These are phyloP conservation scores for Prunus kanzakura DNA, from an alignment of 306 rosid genomes.

Conservation along the genomic window DNA sequence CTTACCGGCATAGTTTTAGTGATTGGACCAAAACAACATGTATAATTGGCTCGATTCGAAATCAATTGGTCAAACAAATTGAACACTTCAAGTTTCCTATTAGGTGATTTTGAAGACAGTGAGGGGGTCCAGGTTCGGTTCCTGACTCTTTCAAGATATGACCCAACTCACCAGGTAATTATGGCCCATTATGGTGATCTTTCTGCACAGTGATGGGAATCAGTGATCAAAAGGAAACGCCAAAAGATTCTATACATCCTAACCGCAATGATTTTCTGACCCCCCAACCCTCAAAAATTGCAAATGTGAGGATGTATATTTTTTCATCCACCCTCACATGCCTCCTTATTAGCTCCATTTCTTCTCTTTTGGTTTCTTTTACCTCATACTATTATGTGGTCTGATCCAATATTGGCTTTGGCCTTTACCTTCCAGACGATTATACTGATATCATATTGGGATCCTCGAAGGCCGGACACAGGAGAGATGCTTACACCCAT, in stretches of 20 bases:
- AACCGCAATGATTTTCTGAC: constrained; percentile 22
- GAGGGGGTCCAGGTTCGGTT: no score
- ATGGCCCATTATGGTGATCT: no score
- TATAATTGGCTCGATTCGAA: no score
- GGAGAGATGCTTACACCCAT: constrained; percentile 99
- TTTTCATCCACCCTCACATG: neutral
- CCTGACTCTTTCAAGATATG: no score
- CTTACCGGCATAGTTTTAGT: no score
- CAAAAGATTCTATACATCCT: constrained; percentile 42
- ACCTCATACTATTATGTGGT: neutral
- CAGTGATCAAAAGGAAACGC: constrained; percentile 24
- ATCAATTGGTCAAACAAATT: no score
- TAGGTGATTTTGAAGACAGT: no score
- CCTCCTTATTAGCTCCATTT: constrained; percentile 1
- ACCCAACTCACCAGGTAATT: no score
- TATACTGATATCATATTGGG: constrained; percentile 88
- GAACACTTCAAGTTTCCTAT: no score
- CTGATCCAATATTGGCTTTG: constrained; percentile 1
- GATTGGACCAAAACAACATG: no score
- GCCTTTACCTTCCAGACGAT: constrained; percentile 94
- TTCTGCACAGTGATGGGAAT: constrained; percentile 15
- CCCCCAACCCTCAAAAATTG: neutral
- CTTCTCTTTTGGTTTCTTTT: neutral
- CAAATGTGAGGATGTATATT: neutral
- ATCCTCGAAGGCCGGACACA: constrained; percentile 51